Percentiles rank a stretch among this genome's conserved stretches.
Conservation (phyloP, 257 asterid species). For the Buddleja alternifolia region DNA sequence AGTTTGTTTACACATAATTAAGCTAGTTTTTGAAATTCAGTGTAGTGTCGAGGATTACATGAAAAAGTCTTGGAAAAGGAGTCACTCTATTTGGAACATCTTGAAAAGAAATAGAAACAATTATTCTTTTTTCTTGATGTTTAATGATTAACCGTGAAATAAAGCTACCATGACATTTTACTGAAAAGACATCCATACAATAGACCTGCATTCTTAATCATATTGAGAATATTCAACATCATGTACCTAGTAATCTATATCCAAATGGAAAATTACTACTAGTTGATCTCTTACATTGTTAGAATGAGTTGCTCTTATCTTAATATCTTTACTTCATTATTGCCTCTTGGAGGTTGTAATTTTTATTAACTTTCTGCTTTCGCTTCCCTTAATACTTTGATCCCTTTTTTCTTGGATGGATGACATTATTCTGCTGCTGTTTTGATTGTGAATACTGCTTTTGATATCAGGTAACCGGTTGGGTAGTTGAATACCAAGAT, state of each 20-base stretch:
- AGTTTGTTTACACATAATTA: neutral
- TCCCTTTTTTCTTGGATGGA: conserved; percentile 16
- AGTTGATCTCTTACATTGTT: no score
- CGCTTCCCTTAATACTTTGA: neutral
- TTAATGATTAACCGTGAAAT: neutral
- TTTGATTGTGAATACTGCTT: conserved; percentile 18
- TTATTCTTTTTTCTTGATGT: neutral
- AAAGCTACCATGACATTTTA: neutral
- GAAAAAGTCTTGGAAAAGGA: neutral
- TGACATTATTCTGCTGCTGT: conserved; percentile 15
- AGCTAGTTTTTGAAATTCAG: neutral
- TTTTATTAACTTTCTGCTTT: conserved; percentile 15
- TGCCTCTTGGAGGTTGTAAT: conserved; percentile 13
- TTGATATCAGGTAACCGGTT: conserved; percentile 84
- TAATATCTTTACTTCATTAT: neutral
- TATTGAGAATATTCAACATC: neutral
- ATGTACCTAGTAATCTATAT: neutral
- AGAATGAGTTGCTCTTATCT: neutral
- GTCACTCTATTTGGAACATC: neutral
- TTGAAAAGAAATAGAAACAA: neutral
- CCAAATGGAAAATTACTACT: neutral
- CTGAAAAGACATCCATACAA: neutral
- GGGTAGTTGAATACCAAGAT: conserved; percentile 99
- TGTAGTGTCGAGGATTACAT: neutral
- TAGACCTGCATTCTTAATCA: neutral